Conservation (phyloP, 176 grass and related monocot genomes). For the Raddia distichophylla region DNA sequence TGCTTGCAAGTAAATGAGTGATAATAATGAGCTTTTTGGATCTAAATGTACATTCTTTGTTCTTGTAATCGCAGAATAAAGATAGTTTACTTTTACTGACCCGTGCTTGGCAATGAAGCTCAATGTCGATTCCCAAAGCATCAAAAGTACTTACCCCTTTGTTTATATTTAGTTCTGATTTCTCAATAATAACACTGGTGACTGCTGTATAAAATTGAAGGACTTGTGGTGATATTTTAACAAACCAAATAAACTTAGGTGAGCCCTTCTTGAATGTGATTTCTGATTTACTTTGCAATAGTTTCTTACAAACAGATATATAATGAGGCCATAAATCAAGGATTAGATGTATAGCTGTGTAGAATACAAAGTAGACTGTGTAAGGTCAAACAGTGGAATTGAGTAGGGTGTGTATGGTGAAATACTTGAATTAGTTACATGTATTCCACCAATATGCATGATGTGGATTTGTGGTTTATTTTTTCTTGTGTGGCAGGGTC, state of each 20-base stretch:
- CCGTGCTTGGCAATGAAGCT: conserved; percentile 81
- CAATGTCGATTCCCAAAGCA: conserved; percentile 77
- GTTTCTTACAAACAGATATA: background rate
- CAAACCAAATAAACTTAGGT: background rate
- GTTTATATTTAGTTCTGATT: conserved; percentile 1
- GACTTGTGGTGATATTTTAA: background rate
- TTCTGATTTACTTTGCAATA: background rate
- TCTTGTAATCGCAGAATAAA: conserved; percentile 61
- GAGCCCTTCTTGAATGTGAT: background rate
- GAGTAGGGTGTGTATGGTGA: background rate
- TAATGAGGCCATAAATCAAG: background rate
- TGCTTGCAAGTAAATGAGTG: conserved; percentile 7
- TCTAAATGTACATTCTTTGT: conserved; percentile 16
- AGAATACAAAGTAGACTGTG: background rate
- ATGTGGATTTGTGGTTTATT: conserved; percentile 25
- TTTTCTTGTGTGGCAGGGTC: conserved; percentile 50
- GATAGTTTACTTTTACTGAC: conserved; percentile 81
- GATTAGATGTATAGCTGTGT: background rate
- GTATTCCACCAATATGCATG: conserved; percentile 6
- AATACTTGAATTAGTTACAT: background rate
- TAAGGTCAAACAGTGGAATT: no score
- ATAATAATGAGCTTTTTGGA: background rate
- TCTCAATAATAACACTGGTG: background rate
- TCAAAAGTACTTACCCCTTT: conserved; percentile 67
- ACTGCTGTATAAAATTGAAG: conserved; percentile 4